Percentiles rank a stretch among this genome's conserved stretches.
Conservation (phyloP, 2,329 filamentous ascomycete species). For the Claviceps africana region DNA sequence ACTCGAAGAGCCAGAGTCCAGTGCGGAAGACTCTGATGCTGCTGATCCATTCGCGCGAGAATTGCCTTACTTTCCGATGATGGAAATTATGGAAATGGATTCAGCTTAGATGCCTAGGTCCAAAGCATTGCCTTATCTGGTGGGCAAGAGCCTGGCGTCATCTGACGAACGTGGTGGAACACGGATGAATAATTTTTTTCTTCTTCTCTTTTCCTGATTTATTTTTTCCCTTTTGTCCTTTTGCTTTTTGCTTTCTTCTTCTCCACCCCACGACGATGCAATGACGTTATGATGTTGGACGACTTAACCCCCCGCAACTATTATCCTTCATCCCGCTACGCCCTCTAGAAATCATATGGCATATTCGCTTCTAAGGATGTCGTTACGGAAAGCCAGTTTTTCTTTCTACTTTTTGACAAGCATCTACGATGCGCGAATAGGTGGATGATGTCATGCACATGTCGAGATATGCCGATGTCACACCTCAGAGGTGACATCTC, state of each 20-base stretch:
- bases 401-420: background rate
- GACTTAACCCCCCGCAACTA: background rate
- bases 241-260: background rate
- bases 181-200: too few species aligned
- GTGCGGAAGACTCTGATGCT: slow-evolving; percentile 28
- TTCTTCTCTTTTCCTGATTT: too few species aligned
- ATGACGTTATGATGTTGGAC: background rate
- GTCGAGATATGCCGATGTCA: background rate
- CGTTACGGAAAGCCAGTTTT: background rate
- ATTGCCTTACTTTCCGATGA: slow-evolving; percentile 34
- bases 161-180: background rate
- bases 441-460: background rate
- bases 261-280: background rate
- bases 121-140: background rate
- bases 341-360: background rate
- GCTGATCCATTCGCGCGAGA: slow-evolving; percentile 31
- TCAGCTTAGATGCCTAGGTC: slow-evolving; percentile 12
- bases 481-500: background rate
- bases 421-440: background rate
- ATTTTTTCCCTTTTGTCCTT: too few species aligned
- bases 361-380: background rate
- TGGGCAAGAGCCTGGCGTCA: background rate
- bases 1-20: slow-evolving; percentile 37
- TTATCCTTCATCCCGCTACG: background rate
- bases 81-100: slow-evolving; percentile 38